Evolutionary conservation across 31 red algal genomes (phyloP).

Genomic region (Odonthalia washingtoniensis): DNA sequence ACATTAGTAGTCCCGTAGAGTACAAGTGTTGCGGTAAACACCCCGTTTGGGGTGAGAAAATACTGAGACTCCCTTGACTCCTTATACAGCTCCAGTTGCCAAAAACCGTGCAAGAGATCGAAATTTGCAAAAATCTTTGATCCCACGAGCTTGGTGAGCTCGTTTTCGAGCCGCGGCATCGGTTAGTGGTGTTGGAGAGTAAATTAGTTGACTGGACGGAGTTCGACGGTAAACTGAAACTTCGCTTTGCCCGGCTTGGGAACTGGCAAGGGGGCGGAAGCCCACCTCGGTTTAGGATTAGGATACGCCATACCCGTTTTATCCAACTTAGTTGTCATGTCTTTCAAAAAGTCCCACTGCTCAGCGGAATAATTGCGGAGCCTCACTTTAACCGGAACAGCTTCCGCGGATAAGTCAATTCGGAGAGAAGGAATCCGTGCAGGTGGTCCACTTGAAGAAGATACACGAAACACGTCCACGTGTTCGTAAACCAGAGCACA

Average conservation of each 20-base stretch:
- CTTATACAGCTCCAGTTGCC: conserved; percentile 19
- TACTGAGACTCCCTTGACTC: neutral
- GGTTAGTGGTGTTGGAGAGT: conserved; percentile 22
- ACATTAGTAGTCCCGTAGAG: conserved; percentile 35
- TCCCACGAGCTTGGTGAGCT: neutral
- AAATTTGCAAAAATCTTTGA: conserved; percentile 3
- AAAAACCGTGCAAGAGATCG: conserved; percentile 9
- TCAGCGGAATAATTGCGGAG: conserved; percentile 21
- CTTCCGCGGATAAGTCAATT: neutral
- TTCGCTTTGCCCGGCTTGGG: neutral
- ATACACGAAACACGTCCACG: neutral
- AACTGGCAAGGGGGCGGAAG: conserved; percentile 1
- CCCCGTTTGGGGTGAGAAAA: conserved; percentile 2
- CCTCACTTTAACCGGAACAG: neutral
- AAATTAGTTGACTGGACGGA: conserved; percentile 3
- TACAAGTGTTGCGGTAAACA: conserved; percentile 8
- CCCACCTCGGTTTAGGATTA: neutral
- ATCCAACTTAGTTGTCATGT: neutral
- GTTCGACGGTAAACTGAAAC: conserved; percentile 10
- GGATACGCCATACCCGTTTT: neutral
- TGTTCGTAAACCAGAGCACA: neutral
- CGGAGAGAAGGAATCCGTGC: neutral
- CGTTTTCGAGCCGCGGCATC: neutral
- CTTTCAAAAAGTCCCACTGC: neutral
- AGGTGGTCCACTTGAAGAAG: neutral